Conservation (phyloP, 352 stramenopile species). For the Peronospora belbahrii region DNA sequence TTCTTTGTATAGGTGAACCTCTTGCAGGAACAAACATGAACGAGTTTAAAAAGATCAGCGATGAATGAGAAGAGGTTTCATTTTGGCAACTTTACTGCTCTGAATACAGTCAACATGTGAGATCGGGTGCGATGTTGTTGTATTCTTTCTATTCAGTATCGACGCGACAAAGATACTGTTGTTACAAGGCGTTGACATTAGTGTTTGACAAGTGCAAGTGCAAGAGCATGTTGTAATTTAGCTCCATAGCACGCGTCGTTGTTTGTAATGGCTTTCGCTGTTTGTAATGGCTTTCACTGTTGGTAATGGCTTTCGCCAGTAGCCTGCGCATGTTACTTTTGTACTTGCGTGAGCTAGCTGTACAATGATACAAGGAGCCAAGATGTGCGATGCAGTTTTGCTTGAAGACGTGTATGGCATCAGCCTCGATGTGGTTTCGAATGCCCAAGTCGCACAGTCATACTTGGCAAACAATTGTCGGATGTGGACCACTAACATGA, state of each 20-base stretch:
- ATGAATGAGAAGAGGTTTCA: conserved; percentile 45
- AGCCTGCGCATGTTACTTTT: too few species aligned
- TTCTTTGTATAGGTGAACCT: conserved; percentile 37
- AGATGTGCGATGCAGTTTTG: conserved; percentile 46
- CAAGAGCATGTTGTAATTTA: too few species aligned
- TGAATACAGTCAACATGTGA: conserved; percentile 2
- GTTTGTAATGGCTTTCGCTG: too few species aligned
- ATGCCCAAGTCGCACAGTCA: conserved; percentile 26
- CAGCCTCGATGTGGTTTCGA: conserved; percentile 29
- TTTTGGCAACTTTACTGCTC: conserved; percentile 1
- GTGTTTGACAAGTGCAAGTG: too few species aligned
- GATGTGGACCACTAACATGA: too few species aligned
- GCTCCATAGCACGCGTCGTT: too few species aligned
- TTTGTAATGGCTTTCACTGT: too few species aligned
- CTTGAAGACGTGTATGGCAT: conserved; percentile 45
- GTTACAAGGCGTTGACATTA: too few species aligned
- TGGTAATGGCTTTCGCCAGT: too few species aligned
- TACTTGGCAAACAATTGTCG: conserved; percentile 28
- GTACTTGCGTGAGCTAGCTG: conserved; percentile 33
- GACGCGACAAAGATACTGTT: too few species aligned
- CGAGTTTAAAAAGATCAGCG: conserved; percentile 76
- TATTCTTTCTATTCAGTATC: too few species aligned
- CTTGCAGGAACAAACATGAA: conserved; percentile 83
- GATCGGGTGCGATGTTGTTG: conserved; percentile 38
- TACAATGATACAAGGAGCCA: conserved; percentile 31